Evolutionary conservation across 1,139 yeast genomes (phyloP), one percentile per base, ranked within the genome.

Genomic region (Suhomyces anneliseae): DNA sequence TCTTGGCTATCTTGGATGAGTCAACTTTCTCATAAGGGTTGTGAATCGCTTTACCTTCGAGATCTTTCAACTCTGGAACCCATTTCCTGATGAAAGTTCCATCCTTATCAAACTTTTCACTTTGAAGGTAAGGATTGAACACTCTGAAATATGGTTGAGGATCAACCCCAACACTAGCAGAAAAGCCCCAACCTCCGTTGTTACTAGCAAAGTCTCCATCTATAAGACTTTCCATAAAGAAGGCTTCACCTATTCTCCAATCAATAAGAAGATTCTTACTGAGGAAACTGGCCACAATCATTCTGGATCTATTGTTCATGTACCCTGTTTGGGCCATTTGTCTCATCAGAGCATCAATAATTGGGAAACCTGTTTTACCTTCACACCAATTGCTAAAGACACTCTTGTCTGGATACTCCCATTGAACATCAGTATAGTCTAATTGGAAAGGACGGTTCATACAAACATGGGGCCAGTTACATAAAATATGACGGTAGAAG

Each of bases 121-220:
- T 71, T 52, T 81, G 85, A 1, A 75, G 57, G 53, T 70, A 71
- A 19, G 83, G 82, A 54, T 81, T 80, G 59, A 81, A 76, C 15
- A 79, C 73, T 33, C 84, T 65, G 57, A 79, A 79, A 65, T 76
- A 79, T 1, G 85, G 84, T 55, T 79, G 84, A 1, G 81, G 77
- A 54, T 78, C 81, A 12, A 76, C 72, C 0, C 82, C 82, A 2
- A 76, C 74, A 46, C 79, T 70, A 3, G 81, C 70, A 43, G 76
- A 65, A 58, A 78, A 78, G 1, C 81, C 81, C 85, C 85, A 81
- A 1, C 85, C 85, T 4, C 81, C 82, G 44, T 74, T 71, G 56
- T 81, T 81, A 42, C 81, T 77, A 29, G 80, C 71, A 53, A 78
- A 70, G 56, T 81, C 85, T 19, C 76, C 76, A 57, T 81, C 85